Evolutionary conservation across 164 flowering plant species (phyloP), one percentile per base, ranked within the genome.

Genomic region (Aristolochia contorta): DNA sequence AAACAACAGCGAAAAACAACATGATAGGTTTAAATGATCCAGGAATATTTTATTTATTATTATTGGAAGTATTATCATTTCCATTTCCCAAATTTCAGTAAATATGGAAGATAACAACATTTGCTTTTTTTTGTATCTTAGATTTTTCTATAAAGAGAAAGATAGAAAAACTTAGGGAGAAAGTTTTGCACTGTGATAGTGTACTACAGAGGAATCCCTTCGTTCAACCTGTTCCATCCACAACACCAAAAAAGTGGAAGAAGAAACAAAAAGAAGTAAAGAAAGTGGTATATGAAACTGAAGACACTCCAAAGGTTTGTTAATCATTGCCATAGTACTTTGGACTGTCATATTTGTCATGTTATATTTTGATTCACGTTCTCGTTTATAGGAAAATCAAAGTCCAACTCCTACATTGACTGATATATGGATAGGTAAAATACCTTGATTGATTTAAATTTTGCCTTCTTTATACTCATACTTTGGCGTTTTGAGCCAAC

Each of bases 101-200:
- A 6, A 12, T 8, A 49, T 18, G 7, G 6, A 49, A 46, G 49
- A 13, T 53, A 62, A 8, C 65, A 50, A 65, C 53, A 20, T 12
- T 2, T 18, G 20, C n/a, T n/a, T 20, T 18, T 49, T 49, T 20
- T 20, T 12, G n/a, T 22, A 15, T 18, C 61, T 43, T 50, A 93
- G 97, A 91, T 77, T 74, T 86, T 53, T 79, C 91, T 0, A 81
- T 80, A 37, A 94, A 82, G 78, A 73, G 88, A 58, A 94, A 89
- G 68, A 94, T 89, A 62, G 96, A 94, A 64, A 94, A 91, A 59
- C 69, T 79, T 25, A 71, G 93, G 65, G 83, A 80, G 48, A 88
- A 87, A 61, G 85, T 83, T 41, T 84, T 94, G 23, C 85, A 71
- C 3, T 66, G 61, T 57, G 89, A 91, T 13, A 85, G 93, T 47